Percentiles rank a stretch among this genome's conserved stretches.
phyloP scores from a whole-genome alignment of 306 rosid species.

The Amphicarpaea edgeworthii region DNA sequence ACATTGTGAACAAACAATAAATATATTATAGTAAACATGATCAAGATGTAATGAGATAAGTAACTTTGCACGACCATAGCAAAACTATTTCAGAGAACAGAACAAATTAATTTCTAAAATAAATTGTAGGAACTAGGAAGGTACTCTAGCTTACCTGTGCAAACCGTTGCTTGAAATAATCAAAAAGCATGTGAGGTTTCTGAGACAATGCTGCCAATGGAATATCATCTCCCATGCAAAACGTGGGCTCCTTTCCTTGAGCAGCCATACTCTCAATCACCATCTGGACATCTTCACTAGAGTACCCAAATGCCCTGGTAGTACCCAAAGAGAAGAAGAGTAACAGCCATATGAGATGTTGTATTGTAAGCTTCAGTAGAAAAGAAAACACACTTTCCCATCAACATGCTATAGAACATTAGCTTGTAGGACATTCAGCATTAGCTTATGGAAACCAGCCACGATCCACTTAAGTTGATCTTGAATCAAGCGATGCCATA shows the following conservation, averaged over 20 bases:
- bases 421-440: slow-evolving; percentile 13
- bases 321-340: slow-evolving; percentile 50
- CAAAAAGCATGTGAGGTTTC: slow-evolving; percentile 92
- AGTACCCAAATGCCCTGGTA: slow-evolving; percentile 98
- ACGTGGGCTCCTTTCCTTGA: slow-evolving; percentile 99
- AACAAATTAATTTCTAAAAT: slow-evolving; percentile 24
- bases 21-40: neutral
- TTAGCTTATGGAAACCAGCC: slow-evolving; percentile 35
- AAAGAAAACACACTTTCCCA: slow-evolving; percentile 41
- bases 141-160: slow-evolving; percentile 76
- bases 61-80: neutral
- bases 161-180: slow-evolving; percentile 96
- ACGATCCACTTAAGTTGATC: slow-evolving; percentile 28
- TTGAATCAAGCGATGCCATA: neutral
- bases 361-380: slow-evolving; percentile 37
- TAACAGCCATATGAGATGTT: slow-evolving; percentile 45
- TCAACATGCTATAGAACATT: slow-evolving; percentile 34
- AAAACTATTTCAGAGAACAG: slow-evolving; percentile 16
- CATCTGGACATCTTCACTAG: slow-evolving; percentile 99
- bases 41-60: slow-evolving; percentile 14
- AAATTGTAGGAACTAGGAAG: slow-evolving; percentile 23
- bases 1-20: slow-evolving; percentile 12
- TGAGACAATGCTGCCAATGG: slow-evolving; percentile 93
- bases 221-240: slow-evolving; percentile 99
- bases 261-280: slow-evolving; percentile 95